Conservation (phyloP, 768 basidiomycete species). For the Auriscalpium orientale region DNA sequence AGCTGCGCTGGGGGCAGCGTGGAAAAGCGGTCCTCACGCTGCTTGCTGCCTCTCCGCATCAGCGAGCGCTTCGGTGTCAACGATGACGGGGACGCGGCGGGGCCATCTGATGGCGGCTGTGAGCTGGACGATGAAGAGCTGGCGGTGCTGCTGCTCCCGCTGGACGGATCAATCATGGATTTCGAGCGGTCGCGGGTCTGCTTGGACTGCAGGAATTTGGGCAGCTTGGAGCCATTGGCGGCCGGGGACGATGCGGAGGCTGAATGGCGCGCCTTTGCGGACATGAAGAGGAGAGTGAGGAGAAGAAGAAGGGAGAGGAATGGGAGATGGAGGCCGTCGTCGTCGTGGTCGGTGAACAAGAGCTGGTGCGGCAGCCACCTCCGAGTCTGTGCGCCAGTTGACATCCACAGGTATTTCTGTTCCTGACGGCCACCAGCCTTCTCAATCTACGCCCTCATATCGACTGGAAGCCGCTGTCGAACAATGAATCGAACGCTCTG, state of each 20-base stretch:
- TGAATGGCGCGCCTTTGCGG: conserved; percentile 36
- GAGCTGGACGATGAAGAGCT: conserved; percentile 38
- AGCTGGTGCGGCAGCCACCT: not conserved
- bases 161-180: conserved; percentile 37
- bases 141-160: conserved; percentile 29
- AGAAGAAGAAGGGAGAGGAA: not conserved
- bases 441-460: too few species aligned
- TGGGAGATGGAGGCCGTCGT: not conserved
- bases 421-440: too few species aligned
- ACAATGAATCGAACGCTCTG: too few species aligned
- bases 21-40: conserved; percentile 15
- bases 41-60: conserved; percentile 12
- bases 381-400: too few species aligned
- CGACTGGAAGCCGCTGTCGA: too few species aligned
- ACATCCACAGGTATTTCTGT: too few species aligned
- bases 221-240: conserved; percentile 43
- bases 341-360: conserved; percentile 1
- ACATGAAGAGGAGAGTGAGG: conserved; percentile 28
- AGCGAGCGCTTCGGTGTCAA: conserved; percentile 11
- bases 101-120: conserved; percentile 19
- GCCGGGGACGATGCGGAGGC: conserved; percentile 36
- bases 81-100: conserved; percentile 1
- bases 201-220: conserved; percentile 59
- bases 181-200: conserved; percentile 53
- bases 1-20: conserved; percentile 9